Conservation (phyloP, 352 stramenopile genomes). For the Paralagenidium karlingii region DNA sequence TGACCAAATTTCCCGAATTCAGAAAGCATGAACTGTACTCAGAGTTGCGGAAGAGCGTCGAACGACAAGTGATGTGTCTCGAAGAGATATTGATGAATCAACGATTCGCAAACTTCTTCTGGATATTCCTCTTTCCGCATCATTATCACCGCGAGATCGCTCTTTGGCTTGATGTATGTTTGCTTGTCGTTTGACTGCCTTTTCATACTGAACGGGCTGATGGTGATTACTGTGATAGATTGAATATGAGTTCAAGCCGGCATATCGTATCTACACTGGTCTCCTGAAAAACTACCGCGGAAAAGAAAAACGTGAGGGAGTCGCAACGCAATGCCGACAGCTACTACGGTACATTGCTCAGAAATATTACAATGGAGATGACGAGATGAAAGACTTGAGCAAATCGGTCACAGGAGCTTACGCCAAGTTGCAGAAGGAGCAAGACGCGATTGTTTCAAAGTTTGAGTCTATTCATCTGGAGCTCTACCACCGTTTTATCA, state of each 20-base stretch:
- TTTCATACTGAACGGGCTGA: too few relatives aligned
- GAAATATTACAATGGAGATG: constrained; percentile 70
- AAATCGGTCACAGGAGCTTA: constrained; percentile 55
- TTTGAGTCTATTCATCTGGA: constrained; percentile 80
- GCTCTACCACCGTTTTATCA: constrained; percentile 76
- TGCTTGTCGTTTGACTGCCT: too few relatives aligned
- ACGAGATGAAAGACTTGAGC: constrained; percentile 58
- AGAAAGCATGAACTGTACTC: constrained; percentile 65
- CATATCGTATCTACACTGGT: constrained; percentile 53
- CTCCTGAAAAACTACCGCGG: constrained; percentile 40
- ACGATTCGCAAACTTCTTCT: constrained; percentile 80
- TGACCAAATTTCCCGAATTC: constrained; percentile 69
- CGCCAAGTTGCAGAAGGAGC: constrained; percentile 50
- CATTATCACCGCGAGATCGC: constrained; percentile 81
- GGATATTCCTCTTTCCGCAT: constrained; percentile 81
- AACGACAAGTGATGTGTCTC: constrained; percentile 67
- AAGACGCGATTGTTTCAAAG: constrained; percentile 74
- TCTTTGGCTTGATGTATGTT: constrained; percentile 73
- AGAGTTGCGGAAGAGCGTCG: constrained; percentile 70
- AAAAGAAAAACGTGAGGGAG: constrained; percentile 34
- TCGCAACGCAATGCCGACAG: constrained; percentile 43
- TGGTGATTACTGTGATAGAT: too few relatives aligned
- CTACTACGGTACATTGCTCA: constrained; percentile 76
- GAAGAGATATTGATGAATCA: constrained; percentile 84
- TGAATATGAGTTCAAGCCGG: constrained; percentile 81